Conservation (phyloP, 805 yeast species). For the Saccharomyces cerevisiae region DNA sequence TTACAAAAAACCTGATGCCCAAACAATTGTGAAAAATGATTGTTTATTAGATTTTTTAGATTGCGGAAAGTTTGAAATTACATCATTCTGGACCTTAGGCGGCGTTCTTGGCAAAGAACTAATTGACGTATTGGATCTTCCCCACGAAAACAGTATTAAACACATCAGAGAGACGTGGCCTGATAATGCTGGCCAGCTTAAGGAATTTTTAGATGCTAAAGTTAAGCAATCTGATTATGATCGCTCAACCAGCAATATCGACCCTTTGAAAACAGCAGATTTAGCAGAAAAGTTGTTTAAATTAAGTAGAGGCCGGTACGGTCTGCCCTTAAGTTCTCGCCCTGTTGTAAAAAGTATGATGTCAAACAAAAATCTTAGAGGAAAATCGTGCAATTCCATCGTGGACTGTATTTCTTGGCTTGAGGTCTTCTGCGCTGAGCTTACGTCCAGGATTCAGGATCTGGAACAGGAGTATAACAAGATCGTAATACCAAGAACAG, state of each 20-base stretch:
- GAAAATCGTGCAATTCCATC: conserved; percentile 41
- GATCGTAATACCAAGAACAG: conserved; percentile 40
- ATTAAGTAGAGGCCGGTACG: conserved; percentile 55
- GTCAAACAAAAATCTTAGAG: conserved; percentile 72
- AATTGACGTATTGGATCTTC: conserved; percentile 41
- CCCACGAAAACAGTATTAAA: conserved; percentile 40
- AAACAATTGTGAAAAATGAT: conserved; percentile 57
- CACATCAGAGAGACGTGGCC: conserved; percentile 45
- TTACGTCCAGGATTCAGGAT: conserved; percentile 62
- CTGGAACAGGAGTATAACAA: conserved; percentile 49
- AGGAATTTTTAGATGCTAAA: conserved; percentile 12
- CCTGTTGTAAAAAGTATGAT: conserved; percentile 77
- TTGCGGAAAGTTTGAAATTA: conserved; percentile 44
- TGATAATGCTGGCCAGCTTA: conserved; percentile 30
- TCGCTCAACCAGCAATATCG: conserved; percentile 14
- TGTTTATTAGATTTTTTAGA: conserved; percentile 47
- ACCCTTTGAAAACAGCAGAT: conserved; percentile 36
- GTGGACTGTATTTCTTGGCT: conserved; percentile 71
- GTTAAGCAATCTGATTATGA: conserved; percentile 3
- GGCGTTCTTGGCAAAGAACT: conserved; percentile 74
- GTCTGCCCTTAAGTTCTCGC: conserved; percentile 47
- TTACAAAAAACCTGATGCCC: conserved; percentile 75
- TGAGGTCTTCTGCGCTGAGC: conserved; percentile 72
- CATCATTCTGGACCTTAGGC: conserved; percentile 84
- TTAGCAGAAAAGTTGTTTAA: conserved; percentile 50